Percentiles rank a stretch among this genome's conserved stretches.
phyloP scores from a whole-genome alignment of 2,329 filamentous ascomycete species.

The Aspergillus glaucus region DNA sequence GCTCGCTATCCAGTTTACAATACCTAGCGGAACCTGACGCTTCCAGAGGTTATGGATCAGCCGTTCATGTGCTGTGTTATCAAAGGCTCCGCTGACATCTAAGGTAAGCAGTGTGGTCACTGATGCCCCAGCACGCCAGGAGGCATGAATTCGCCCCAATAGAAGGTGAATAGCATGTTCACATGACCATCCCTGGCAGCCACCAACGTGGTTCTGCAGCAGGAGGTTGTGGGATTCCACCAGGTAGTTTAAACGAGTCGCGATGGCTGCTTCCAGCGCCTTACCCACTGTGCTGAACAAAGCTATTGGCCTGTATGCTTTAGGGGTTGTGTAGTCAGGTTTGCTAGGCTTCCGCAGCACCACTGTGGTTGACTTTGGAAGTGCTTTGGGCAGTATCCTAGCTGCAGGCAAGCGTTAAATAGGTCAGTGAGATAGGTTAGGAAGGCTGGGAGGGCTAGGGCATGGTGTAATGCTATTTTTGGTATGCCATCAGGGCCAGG shows the following conservation, averaged over 20 bases:
- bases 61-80: constrained; percentile 7
- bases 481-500: not conserved
- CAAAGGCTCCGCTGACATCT: constrained; percentile 7
- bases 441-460: not conserved
- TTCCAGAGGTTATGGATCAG: constrained; percentile 8
- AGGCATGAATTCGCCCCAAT: constrained; percentile 1
- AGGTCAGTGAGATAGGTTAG: not conserved
- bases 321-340: constrained; percentile 5
- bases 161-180: constrained; percentile 11
- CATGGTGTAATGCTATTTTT: not conserved
- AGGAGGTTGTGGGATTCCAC: constrained; percentile 7
- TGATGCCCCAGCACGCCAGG: constrained; percentile 1
- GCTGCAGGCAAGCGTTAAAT: constrained; percentile 1
- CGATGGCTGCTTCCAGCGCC: constrained; percentile 6
- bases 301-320: constrained; percentile 10
- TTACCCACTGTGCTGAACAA: constrained; percentile 11
- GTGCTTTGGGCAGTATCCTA: constrained; percentile 3
- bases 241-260: constrained; percentile 2
- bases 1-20: constrained; percentile 1
- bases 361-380: constrained; percentile 2
- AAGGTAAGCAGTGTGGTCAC: constrained; percentile 7
- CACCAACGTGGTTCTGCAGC: constrained; percentile 3
- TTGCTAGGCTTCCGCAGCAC: constrained; percentile 4
- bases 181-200: constrained; percentile 7
- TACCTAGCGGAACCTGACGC: not conserved